Conservation (phyloP, 2,329 filamentous ascomycete species). For the Alternaria viburni region DNA sequence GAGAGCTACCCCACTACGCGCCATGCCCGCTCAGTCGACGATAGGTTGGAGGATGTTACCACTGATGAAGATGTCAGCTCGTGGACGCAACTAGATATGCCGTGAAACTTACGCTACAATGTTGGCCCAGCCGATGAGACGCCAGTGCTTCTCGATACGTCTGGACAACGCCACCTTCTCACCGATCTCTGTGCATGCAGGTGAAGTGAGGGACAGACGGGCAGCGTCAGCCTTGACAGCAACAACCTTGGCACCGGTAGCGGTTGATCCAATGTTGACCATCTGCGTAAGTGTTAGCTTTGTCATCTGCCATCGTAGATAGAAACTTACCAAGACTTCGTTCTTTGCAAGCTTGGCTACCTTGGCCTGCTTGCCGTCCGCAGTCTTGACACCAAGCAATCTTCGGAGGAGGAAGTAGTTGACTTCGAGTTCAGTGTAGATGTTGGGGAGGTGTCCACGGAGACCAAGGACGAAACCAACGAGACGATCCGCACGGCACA, state of each 20-base stretch:
- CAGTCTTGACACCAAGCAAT: constrained; percentile 94
- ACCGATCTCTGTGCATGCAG: constrained; percentile 94
- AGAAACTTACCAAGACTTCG: constrained; percentile 72
- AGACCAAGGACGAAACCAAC: constrained; percentile 97
- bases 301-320: not conserved
- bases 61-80: constrained; percentile 33
- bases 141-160: constrained; percentile 99
- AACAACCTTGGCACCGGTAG: constrained; percentile 95
- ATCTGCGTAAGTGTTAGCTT: constrained; percentile 58
- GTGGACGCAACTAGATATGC: not conserved
- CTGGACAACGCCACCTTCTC: constrained; percentile 97
- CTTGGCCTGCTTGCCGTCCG: constrained; percentile 99
- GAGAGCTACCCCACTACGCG: constrained; percentile 3
- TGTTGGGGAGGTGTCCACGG: constrained; percentile 90
- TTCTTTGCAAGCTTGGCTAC: constrained; percentile 98
- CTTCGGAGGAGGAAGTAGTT: constrained; percentile 98
- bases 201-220: constrained; percentile 89
- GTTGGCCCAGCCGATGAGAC: constrained; percentile 52
- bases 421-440: constrained; percentile 95
- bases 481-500: constrained; percentile 98
- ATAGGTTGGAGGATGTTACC: constrained; percentile 49
- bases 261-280: constrained; percentile 99
- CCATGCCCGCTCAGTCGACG: constrained; percentile 27
- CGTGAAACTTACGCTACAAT: constrained; percentile 49
- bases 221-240: constrained; percentile 98